phyloP scores from a whole-genome alignment of 257 asterid genomes.

The Scutellaria minor region DNA sequence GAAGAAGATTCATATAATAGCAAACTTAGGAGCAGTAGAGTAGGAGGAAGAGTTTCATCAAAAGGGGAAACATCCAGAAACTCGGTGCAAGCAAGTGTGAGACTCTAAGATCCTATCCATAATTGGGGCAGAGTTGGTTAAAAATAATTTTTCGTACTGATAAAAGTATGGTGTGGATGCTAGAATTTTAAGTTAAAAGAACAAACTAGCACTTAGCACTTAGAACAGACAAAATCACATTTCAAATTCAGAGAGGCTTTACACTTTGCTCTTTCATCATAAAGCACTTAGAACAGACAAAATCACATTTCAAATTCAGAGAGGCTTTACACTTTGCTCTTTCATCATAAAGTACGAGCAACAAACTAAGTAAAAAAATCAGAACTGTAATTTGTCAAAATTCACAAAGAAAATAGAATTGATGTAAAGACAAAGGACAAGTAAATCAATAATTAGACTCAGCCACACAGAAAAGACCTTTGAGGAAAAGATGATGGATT shows the following conservation, averaged over 20 bases:
- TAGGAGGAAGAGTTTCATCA: not conserved
- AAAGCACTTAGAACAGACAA: not conserved
- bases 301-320: not conserved
- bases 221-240: not conserved
- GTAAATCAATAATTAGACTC: too few species aligned
- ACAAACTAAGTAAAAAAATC: not conserved
- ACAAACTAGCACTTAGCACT: not conserved
- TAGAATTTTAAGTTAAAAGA: not conserved
- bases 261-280: not conserved
- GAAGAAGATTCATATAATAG: not conserved
- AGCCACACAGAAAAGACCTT: too few species aligned
- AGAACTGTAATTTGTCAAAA: not conserved
- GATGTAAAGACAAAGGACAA: too few species aligned
- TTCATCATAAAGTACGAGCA: not conserved
- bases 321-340: not conserved
- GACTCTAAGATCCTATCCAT: not conserved
- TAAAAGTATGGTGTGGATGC: not conserved
- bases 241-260: slow-evolving; percentile 12
- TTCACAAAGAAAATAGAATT: not conserved
- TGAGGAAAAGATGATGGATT: not conserved
- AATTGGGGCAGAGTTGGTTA: not conserved
- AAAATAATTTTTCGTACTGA: not conserved
- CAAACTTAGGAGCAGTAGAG: not conserved
- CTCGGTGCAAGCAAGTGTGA: not conserved
- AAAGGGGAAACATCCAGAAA: not conserved